These are phyloP conservation scores for Suillus subluteus DNA, from an alignment of 768 basidiomycete species.

Conservation along the genomic window DNA sequence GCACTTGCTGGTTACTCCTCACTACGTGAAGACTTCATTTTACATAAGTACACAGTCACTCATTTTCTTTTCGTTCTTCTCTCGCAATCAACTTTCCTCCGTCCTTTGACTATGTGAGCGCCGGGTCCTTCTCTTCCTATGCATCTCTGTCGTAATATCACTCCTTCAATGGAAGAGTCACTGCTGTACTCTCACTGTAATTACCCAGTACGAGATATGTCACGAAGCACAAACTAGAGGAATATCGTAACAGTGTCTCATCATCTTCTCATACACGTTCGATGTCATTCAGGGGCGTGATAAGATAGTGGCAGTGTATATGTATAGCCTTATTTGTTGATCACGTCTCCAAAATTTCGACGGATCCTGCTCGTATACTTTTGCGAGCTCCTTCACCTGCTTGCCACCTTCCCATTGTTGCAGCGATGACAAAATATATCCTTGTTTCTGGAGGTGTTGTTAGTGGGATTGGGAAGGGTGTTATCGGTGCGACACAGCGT, in stretches of 20 bases:
- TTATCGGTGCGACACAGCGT: conserved; percentile 75
- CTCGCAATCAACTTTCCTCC: not conserved
- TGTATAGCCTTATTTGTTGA: conserved; percentile 9
- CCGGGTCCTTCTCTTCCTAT: not conserved
- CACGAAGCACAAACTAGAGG: conserved; percentile 47
- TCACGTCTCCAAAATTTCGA: conserved; percentile 15
- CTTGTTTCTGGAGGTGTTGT: conserved; percentile 96
- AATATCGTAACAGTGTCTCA: no score
- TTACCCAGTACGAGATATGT: not conserved
- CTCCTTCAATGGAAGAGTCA: not conserved
- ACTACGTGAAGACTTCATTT: not conserved
- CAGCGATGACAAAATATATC: conserved; percentile 91
- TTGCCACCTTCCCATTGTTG: conserved; percentile 15
- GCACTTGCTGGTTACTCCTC: not conserved
- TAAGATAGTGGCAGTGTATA: conserved; percentile 15
- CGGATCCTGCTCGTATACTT: conserved; percentile 20
- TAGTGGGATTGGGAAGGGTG: conserved; percentile 98
- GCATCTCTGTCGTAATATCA: no score
- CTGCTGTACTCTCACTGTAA: not conserved
- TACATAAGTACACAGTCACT: not conserved
- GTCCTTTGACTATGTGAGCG: not conserved
- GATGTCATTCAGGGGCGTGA: not conserved
- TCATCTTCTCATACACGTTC: conserved; percentile 7
- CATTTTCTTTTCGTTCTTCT: not conserved
- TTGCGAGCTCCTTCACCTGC: conserved; percentile 16